phyloP scores from a whole-genome alignment of 345 rosid genomes.

The Salix dunnii region DNA sequence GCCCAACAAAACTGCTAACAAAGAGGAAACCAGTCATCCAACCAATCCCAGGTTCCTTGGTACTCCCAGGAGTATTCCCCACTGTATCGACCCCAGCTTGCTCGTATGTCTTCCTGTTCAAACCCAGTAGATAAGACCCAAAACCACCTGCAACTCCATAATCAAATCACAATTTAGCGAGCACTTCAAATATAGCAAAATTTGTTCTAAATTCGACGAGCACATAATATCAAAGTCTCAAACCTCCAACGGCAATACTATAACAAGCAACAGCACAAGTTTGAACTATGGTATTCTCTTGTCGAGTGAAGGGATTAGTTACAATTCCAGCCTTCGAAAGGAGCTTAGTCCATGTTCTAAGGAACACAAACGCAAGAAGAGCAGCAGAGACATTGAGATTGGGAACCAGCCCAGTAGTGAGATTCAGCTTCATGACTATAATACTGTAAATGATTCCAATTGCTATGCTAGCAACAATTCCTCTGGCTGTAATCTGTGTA shows the following conservation, averaged over 20 bases:
- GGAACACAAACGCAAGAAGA: slow-evolving; percentile 66
- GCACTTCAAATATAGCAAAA: neutral
- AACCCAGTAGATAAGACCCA: slow-evolving; percentile 83
- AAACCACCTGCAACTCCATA: slow-evolving; percentile 66
- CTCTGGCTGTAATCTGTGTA: slow-evolving; percentile 72
- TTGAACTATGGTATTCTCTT: slow-evolving; percentile 88
- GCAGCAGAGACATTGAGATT: slow-evolving; percentile 97
- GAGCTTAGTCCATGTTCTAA: slow-evolving; percentile 76
- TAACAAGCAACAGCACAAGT: slow-evolving; percentile 96
- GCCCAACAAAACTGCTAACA: slow-evolving; percentile 71
- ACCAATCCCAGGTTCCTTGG: slow-evolving; percentile 77
- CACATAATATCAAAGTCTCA: neutral
- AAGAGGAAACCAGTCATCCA: slow-evolving; percentile 91
- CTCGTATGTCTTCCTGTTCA: slow-evolving; percentile 64
- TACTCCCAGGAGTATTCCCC: slow-evolving; percentile 65
- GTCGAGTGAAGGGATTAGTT: slow-evolving; percentile 73
- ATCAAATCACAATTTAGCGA: neutral
- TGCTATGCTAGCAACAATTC: slow-evolving; percentile 57
- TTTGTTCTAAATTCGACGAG: neutral
- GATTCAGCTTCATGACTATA: slow-evolving; percentile 80
- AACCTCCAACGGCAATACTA: slow-evolving; percentile 87
- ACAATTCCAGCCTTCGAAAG: slow-evolving; percentile 67
- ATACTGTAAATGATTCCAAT: slow-evolving; percentile 86
- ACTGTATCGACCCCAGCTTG: slow-evolving; percentile 55
- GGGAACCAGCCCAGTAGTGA: slow-evolving; percentile 91